Percentiles rank a stretch among this genome's conserved stretches.
These are phyloP conservation scores for Saccharomyces pastorianus DNA, from an alignment of 1,139 yeast genomes.

Conservation along the genomic window DNA sequence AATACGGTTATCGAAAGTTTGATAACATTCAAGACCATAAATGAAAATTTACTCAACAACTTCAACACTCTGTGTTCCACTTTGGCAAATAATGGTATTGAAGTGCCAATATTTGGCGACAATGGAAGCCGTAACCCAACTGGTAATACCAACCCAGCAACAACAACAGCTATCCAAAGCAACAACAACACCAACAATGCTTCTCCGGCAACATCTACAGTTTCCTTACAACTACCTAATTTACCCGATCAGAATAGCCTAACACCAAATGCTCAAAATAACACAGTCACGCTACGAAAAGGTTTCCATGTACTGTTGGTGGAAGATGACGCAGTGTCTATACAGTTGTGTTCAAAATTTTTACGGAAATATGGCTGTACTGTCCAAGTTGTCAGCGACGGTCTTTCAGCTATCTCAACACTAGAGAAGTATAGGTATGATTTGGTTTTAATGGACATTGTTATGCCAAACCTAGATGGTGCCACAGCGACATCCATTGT, in stretches of 20 bases:
- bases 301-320: constrained; percentile 68
- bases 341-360: constrained; percentile 69
- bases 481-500: constrained; percentile 87
- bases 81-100: constrained; percentile 51
- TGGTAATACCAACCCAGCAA: constrained; percentile 9
- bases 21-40: constrained; percentile 45
- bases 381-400: constrained; percentile 88
- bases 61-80: constrained; percentile 43
- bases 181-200: constrained; percentile 12
- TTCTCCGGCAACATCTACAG: constrained; percentile 2
- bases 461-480: constrained; percentile 91
- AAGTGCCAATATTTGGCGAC: constrained; percentile 39
- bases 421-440: constrained; percentile 73
- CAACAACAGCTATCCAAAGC: constrained; percentile 3
- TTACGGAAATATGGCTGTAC: constrained; percentile 83
- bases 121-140: neutral
- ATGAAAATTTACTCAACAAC: constrained; percentile 49
- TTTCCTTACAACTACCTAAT: constrained; percentile 1
- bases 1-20: constrained; percentile 57
- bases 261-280: constrained; percentile 1
- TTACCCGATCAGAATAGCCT: neutral
- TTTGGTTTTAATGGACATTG: constrained; percentile 84
- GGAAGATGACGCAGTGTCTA: constrained; percentile 81
- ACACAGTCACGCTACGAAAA: constrained; percentile 21
- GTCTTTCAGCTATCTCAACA: constrained; percentile 76